Base-by-base conservation (phyloP, 2,329 filamentous ascomycete genomes). In the Nothophoma quercina region DNA sequence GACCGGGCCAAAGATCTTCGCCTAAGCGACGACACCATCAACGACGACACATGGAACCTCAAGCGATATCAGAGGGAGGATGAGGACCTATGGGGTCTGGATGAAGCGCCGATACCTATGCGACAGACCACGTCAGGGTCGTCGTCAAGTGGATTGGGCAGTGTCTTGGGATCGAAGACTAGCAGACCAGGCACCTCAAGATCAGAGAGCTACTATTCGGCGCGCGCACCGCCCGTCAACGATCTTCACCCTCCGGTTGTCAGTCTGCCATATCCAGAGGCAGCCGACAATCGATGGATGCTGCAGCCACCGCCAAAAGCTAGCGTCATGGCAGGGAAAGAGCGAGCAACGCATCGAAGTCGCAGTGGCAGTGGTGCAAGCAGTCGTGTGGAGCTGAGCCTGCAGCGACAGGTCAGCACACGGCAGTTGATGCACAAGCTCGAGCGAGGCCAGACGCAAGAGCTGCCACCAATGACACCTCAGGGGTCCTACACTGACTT, bases 281-380 rank as follows among this genome's bases (percentile, higher is more conserved):
- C 79, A 67, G 85, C 86, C 47, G 91, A 90, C 54, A 88, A 89
- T 47, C 83, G 83, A 67, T 97, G 93, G 93, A 96, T 97, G 92
- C 79, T 96, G 43, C 91, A 96, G 68, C 93, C 93, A 2, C 91
- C 92, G 1, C 93, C 93, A n/a, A 85, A 88, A 26, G 91, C 93
- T 50, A 92, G 88, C 71, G 82, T 96, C 54, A 97, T 97, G 93
- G 89, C 89, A 59, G 93, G 92, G 60, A 95, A 93, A 71, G 85
- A 90, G 28, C 85, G 85, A 23, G 86, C 88, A 16, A 62, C 59
- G 3, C 85, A 82, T 64, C 79, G 87, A 46, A 88, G 84, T 59
- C 79, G 79, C 28, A 89, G 85, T 67, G 72, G 70, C 7, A 76
- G 74, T 39, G 67, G 71, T 7, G 69, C 70, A 16, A 77, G 73